Evolutionary conservation across 192 early-diverging fungal genomes (phyloP).

Genomic region (Gigaspora rosea): DNA sequence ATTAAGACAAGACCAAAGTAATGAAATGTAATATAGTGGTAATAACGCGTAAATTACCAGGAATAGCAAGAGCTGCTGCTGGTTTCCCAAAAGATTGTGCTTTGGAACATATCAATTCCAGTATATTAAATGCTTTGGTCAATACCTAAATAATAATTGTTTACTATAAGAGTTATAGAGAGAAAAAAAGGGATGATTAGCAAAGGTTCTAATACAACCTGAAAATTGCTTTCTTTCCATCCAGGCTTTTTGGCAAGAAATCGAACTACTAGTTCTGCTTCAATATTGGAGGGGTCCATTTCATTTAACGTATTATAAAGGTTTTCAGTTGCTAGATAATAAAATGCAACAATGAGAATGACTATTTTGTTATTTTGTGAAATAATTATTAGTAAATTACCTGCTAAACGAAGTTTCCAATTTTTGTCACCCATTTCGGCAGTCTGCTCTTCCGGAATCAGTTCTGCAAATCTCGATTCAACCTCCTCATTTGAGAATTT

Average conservation of each 20-base stretch:
- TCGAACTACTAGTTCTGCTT: slow-evolving; percentile 83
- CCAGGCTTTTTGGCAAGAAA: slow-evolving; percentile 83
- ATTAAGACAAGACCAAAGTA: neutral
- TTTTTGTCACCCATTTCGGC: slow-evolving; percentile 63
- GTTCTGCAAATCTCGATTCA: slow-evolving; percentile 64
- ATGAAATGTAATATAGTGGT: neutral
- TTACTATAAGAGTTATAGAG: neutral
- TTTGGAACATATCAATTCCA: slow-evolving; percentile 69
- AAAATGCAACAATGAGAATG: neutral
- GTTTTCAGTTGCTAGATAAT: slow-evolving; percentile 63
- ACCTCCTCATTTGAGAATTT: slow-evolving; percentile 75
- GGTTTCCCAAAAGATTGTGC: slow-evolving; percentile 67
- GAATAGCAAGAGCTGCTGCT: slow-evolving; percentile 70
- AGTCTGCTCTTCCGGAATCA: slow-evolving; percentile 62
- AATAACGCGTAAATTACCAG: slow-evolving; percentile 40
- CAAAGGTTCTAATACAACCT: slow-evolving; percentile 42
- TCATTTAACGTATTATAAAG: slow-evolving; percentile 68
- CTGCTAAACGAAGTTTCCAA: slow-evolving; percentile 91
- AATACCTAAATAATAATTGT: slow-evolving; percentile 49
- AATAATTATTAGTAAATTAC: slow-evolving; percentile 27
- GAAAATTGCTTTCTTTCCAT: slow-evolving; percentile 98
- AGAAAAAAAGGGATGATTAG: slow-evolving; percentile 2
- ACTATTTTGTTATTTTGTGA: neutral
- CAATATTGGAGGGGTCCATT: slow-evolving; percentile 50
- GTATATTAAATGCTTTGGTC: slow-evolving; percentile 70